phyloP scores from a whole-genome alignment of 2,329 filamentous ascomycete genomes.

The Aspergillus japonicus region DNA sequence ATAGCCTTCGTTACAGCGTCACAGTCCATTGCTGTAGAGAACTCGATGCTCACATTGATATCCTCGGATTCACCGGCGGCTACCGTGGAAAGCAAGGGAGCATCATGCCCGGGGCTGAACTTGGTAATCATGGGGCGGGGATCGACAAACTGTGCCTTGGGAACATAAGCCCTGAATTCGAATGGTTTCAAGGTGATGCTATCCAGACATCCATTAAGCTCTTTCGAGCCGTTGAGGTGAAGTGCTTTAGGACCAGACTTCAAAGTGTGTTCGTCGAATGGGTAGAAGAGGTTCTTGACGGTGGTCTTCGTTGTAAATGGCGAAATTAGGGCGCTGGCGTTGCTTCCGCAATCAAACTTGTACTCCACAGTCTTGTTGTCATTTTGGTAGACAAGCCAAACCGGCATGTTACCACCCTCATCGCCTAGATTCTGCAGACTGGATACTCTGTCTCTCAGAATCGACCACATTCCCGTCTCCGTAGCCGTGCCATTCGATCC shows the following conservation, averaged over 20 bases:
- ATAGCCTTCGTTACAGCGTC: constrained; percentile 53
- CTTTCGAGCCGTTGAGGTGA: constrained; percentile 48
- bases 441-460: constrained; percentile 52
- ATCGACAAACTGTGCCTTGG: constrained; percentile 48
- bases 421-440: constrained; percentile 53
- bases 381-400: constrained; percentile 49
- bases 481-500: constrained; percentile 55
- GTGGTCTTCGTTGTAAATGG: constrained; percentile 55
- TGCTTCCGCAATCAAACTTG: constrained; percentile 56
- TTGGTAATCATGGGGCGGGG: constrained; percentile 60
- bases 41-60: constrained; percentile 56
- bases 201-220: constrained; percentile 57
- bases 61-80: constrained; percentile 42
- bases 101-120: constrained; percentile 62
- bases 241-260: constrained; percentile 47
- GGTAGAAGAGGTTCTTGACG: constrained; percentile 64
- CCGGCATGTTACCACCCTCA: constrained; percentile 45
- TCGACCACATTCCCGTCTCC: constrained; percentile 61
- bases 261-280: constrained; percentile 58
- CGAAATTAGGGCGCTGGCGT: constrained; percentile 53
- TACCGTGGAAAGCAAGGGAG: constrained; percentile 52
- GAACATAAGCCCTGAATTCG: constrained; percentile 62
- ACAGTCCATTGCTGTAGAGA: constrained; percentile 63
- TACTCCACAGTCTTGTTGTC: constrained; percentile 53
- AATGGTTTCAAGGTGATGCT: constrained; percentile 55